Conservation (phyloP, 2,329 filamentous ascomycete species). For the Pseudofabraea citricarpa region DNA sequence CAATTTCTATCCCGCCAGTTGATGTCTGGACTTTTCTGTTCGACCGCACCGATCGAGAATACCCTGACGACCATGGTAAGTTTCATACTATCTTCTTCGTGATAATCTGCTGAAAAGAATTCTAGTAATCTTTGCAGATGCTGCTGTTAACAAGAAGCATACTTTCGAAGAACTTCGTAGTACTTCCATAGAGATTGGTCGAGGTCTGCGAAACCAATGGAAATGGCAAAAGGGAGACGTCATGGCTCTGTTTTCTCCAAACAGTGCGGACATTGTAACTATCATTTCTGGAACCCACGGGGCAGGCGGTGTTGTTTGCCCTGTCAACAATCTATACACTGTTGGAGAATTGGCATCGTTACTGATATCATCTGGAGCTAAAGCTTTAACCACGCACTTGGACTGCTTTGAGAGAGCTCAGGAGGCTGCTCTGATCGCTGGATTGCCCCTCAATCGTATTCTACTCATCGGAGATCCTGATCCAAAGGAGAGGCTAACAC, state of each 20-base stretch:
- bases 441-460: slow-evolving; percentile 47
- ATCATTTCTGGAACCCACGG: slow-evolving; percentile 69
- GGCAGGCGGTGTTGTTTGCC: slow-evolving; percentile 71
- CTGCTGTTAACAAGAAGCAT: too few relatives aligned
- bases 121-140: too few relatives aligned
- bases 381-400: slow-evolving; percentile 57
- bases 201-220: too few relatives aligned
- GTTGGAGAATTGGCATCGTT: slow-evolving; percentile 68
- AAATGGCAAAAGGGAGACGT: too few relatives aligned
- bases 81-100: too few relatives aligned
- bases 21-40: too few relatives aligned
- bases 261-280: slow-evolving; percentile 67
- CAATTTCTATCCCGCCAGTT: too few relatives aligned
- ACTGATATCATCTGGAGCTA: slow-evolving; percentile 62
- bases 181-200: too few relatives aligned
- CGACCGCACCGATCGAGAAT: too few relatives aligned
- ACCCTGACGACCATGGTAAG: too few relatives aligned
- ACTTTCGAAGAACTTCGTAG: too few relatives aligned
- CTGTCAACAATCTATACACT: slow-evolving; percentile 65
- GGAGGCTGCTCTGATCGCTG: slow-evolving; percentile 55
- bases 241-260: slow-evolving; percentile 66
- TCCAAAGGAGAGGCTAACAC: neutral
- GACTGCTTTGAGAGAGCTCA: slow-evolving; percentile 54
- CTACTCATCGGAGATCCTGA: slow-evolving; percentile 57
- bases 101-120: too few relatives aligned